A percentile compares a stretch with the other conserved stretches of the same genome.
Evolutionary conservation across 352 stramenopile species (phyloP).

Genomic region (Phytophthora quininea): DNA sequence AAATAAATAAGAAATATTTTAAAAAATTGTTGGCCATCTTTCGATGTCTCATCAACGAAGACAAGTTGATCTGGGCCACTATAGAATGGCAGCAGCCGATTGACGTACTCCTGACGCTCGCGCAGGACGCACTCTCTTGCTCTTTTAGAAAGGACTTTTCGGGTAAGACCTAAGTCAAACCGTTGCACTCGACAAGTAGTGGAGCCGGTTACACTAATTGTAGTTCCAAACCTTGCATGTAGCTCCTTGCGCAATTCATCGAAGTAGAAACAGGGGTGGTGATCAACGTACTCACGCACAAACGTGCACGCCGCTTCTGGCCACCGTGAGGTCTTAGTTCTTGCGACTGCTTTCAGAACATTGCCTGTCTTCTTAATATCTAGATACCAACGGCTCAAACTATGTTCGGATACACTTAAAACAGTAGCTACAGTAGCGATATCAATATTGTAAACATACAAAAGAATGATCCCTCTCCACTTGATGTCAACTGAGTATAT

Average conservation of each 20-base stretch:
- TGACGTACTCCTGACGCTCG: slow-evolving; percentile 12
- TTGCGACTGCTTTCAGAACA: neutral
- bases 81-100: slow-evolving; percentile 13
- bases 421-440: neutral
- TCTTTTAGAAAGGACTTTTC: slow-evolving; percentile 16
- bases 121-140: slow-evolving; percentile 4
- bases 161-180: slow-evolving; percentile 14
- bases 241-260: slow-evolving; percentile 10
- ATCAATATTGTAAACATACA: neutral
- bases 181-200: slow-evolving; percentile 8
- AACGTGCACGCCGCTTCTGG: neutral
- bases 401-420: neutral
- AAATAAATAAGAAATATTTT: no score
- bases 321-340: neutral
- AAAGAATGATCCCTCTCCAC: neutral
- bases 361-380: neutral
- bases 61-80: slow-evolving; percentile 19
- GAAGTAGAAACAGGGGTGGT: slow-evolving; percentile 24
- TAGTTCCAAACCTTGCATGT: neutral
- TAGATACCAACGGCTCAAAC: neutral
- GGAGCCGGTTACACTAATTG: neutral
- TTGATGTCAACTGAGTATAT: no score
- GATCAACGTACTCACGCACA: slow-evolving; percentile 13
- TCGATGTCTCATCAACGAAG: slow-evolving; percentile 26
- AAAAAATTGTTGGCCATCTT: no score